These are phyloP conservation scores for Trichoderma arundinaceum DNA, from an alignment of 2,329 filamentous ascomycete species.

Conservation along the genomic window DNA sequence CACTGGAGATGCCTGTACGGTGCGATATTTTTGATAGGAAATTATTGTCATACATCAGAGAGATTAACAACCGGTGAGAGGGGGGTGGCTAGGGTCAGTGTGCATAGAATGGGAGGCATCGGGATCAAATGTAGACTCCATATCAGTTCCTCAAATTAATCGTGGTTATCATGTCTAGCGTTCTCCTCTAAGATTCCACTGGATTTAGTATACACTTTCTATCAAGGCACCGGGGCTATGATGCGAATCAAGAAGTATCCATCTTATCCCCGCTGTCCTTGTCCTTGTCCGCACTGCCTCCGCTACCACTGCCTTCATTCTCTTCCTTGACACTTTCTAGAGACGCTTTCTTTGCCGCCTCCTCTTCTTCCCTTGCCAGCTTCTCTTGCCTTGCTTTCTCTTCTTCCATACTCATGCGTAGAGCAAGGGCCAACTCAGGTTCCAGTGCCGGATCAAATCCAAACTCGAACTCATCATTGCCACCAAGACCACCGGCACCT, in stretches of 20 bases:
- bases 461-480: constrained; percentile 71
- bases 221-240: constrained; percentile 40
- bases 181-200: constrained; percentile 23
- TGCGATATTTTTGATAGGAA: constrained; percentile 95
- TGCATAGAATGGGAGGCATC: not conserved
- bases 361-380: constrained; percentile 76
- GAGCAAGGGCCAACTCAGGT: constrained; percentile 88
- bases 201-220: constrained; percentile 44
- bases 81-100: not conserved
- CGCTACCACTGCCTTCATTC: constrained; percentile 62
- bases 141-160: constrained; percentile 27
- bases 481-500: constrained; percentile 62
- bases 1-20: constrained; percentile 94
- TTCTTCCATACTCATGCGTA: constrained; percentile 98
- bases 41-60: constrained; percentile 78
- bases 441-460: constrained; percentile 91
- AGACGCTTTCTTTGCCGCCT: constrained; percentile 72
- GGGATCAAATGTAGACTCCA: constrained; percentile 10
- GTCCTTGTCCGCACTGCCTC: constrained; percentile 50
- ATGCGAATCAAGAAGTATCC: constrained; percentile 72
- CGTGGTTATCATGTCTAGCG: constrained; percentile 24
- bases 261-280: constrained; percentile 73
- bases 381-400: constrained; percentile 94
- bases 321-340: constrained; percentile 85
- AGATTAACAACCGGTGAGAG: constrained; percentile 64